Base-by-base conservation (phyloP, 2,329 filamentous ascomycete genomes). In the Penicillium sp. region DNA sequence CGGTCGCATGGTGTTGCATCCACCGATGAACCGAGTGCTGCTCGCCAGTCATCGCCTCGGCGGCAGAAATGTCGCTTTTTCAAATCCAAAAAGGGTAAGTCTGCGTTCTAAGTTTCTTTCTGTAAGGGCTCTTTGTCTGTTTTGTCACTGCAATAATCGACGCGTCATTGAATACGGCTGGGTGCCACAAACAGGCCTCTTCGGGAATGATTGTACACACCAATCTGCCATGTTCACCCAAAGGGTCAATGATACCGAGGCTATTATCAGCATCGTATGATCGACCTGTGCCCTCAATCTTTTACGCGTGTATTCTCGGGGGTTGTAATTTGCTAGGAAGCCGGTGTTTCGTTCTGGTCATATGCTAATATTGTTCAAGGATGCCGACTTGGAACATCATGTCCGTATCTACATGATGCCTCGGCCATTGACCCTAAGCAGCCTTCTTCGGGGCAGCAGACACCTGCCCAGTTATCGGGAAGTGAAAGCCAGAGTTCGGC, bases 381-480 rank as follows among this genome's bases (percentile, higher is more conserved):
- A 57, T 84, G 82, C 70, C 75, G 81, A 65, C 75, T 79, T 58
- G 81, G 82, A 52, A 72, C 76, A 61, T 66, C 74, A 49, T 84
- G 82, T 63, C 77, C 75, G 32, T 84, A 77, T 67, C 65, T 76
- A 60, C 82, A 84, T 65, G 76, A 77, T 68, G 62, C 54, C 55
- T 59, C 64, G 47, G 58, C 59, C 43, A 38, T 52, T 39, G 58
- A 64, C 44, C 56, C 57, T 39, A 63, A 59, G 24, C 44, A 57
- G 40, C 22, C 60, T 49, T 51, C 48, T 38, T 52, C 61, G 46
- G 62, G 60, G 35, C 60, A 60, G 44, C 54, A 55, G 52, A 38
- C 58, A 46, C 50, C 40, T 51, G 20, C 62, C 29, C 56, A 62
- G 32, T 31, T 59, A 40, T 53, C 56, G 39, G 40, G 53, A 37